Percentiles rank a stretch among this genome's conserved stretches.
Conservation (phyloP, 2,329 filamentous ascomycete genomes). For the Capronia americana region DNA sequence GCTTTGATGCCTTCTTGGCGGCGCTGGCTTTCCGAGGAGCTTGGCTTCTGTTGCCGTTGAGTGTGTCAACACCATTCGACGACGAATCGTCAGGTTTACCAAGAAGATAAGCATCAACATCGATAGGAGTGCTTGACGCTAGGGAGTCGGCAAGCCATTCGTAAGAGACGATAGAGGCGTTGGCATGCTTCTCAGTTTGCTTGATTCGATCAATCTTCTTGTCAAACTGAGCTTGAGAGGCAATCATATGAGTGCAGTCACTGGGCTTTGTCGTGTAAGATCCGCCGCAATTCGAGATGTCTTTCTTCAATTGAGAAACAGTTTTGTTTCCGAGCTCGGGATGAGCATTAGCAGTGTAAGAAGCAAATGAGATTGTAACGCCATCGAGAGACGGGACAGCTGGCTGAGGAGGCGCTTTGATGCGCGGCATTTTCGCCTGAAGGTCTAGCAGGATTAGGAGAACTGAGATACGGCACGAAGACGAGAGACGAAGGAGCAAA, state of each 20-base stretch:
- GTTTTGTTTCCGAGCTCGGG: slow-evolving; percentile 21
- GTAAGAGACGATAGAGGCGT: slow-evolving; percentile 21
- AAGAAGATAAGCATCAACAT: slow-evolving; percentile 20
- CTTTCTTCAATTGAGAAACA: slow-evolving; percentile 39
- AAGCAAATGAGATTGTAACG: slow-evolving; percentile 26
- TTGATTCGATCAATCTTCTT: slow-evolving; percentile 38
- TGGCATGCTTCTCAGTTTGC: slow-evolving; percentile 11
- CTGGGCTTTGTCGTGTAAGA: slow-evolving; percentile 44
- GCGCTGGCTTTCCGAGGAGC: slow-evolving; percentile 7
- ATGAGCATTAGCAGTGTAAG: slow-evolving; percentile 19
- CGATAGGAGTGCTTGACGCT: slow-evolving; percentile 18
- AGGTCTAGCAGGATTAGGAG: background rate
- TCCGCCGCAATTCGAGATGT: slow-evolving; percentile 47
- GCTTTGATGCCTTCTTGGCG: slow-evolving; percentile 23
- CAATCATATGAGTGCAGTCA: slow-evolving; percentile 49
- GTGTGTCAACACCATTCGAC: background rate
- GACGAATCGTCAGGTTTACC: slow-evolving; percentile 6
- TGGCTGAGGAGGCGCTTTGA: slow-evolving; percentile 18
- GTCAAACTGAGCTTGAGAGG: slow-evolving; percentile 47
- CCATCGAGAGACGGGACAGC: slow-evolving; percentile 18
- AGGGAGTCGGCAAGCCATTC: slow-evolving; percentile 32
- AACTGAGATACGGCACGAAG: background rate
- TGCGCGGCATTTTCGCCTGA: slow-evolving; percentile 21
- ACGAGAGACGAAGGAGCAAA: background rate
- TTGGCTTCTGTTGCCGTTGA: background rate